Evolutionary conservation across 768 basidiomycete genomes (phyloP), one percentile per base, ranked within the genome.

Genomic region (Lactarius hengduanensis): DNA sequence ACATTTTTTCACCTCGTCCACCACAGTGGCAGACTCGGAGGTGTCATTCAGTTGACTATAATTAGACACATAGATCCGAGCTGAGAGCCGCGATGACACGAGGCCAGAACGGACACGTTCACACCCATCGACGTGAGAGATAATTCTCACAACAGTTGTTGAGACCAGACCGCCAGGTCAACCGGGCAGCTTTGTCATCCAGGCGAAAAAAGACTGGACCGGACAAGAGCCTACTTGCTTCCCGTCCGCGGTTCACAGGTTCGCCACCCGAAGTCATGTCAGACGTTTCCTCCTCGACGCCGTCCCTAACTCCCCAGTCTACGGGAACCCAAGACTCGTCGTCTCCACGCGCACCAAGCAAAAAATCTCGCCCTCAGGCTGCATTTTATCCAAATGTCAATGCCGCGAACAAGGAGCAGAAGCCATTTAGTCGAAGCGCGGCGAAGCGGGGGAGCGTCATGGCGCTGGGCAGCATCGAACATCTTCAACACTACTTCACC

Each of bases 401-500:
- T 74, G 79, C 87, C 9, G 73, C 80, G 15, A 89, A 88, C 75
- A 93, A 91, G 74, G 85, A 84, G 0, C 81, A 85, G 76, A 94
- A 94, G 70, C 91, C 92, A 2, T 96, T 95, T 82, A 91, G 90
- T 71, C 81, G 90, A 69, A 93, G 91, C 67, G 96, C 96, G 0
- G 92, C 93, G 4, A 96, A 95, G 78, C 86, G 96, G 53, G 92
- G 94, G 76, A 94, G 91, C 71, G 95, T 98, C 22, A 90, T 96
- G 87, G 87, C 93, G 0, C 78, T 98, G 20, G 95, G 95, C n/a
- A 94, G 92, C 74, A 98, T 98, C 71, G 91, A 96, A 74, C 92
- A 97, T 75, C 83, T 98, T 50, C 96, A 98, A 77, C 89, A 95
- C 73, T 96, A 95, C 74, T 98, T 96, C 73, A 92, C 91, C 9